Evolutionary conservation across 371 early-diverging fungal species (phyloP).

Genomic region (Mortierella sp.): DNA sequence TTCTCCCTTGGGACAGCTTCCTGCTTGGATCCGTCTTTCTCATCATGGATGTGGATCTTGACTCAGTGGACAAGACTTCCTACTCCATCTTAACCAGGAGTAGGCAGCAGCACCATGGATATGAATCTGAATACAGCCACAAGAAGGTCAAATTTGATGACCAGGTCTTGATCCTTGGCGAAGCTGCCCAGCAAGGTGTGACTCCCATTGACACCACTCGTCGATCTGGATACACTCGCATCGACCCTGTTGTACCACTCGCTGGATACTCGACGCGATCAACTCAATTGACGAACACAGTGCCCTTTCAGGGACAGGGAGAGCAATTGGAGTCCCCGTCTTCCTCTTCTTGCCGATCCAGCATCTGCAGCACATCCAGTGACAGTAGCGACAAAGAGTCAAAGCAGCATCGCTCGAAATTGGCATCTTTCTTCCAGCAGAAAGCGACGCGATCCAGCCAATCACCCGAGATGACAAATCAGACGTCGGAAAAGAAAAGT

Average conservation of each 20-base stretch:
- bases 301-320: too few relatives aligned
- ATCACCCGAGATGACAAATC: background rate
- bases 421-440: slow-evolving; percentile 14
- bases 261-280: too few relatives aligned
- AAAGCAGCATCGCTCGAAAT: slow-evolving; percentile 6
- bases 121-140: slow-evolving; percentile 8
- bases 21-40: slow-evolving; percentile 33
- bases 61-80: slow-evolving; percentile 6
- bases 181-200: slow-evolving; percentile 9
- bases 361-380: slow-evolving; percentile 27
- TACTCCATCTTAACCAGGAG: background rate
- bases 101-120: background rate
- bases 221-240: too few relatives aligned
- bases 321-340: slow-evolving; percentile 14
- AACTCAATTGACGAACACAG: too few relatives aligned
- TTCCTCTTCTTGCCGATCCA: slow-evolving; percentile 34
- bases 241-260: slow-evolving; percentile 2
- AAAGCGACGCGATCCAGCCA: slow-evolving; percentile 1
- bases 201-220: slow-evolving; percentile 1
- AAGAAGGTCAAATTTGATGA: slow-evolving; percentile 34
- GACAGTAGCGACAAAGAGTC: slow-evolving; percentile 13
- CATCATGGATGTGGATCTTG: slow-evolving; percentile 25
- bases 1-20: slow-evolving; percentile 30
- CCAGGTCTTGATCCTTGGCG: slow-evolving; percentile 31
- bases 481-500: slow-evolving; percentile 2